Evolutionary conservation across 768 basidiomycete genomes (phyloP), one percentile per base, ranked within the genome.

Genomic region (Saitozyma sp.): DNA sequence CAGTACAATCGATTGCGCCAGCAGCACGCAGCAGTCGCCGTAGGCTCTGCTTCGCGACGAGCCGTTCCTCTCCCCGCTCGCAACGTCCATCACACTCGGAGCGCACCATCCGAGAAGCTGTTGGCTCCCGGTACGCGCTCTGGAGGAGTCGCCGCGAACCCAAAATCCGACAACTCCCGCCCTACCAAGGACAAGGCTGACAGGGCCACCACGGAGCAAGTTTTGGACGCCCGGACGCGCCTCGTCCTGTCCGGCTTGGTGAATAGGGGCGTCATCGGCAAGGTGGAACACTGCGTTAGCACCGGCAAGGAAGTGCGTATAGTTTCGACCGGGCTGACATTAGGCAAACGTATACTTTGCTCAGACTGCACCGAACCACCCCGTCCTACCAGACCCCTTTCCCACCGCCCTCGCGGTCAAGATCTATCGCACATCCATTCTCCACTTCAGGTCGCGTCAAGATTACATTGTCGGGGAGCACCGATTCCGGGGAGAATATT

Each of bases 281-380:
- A 92, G 77, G 87, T 99, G 51, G 95, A 97, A 68, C 92, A 94
- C 2, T 98, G 96, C 80, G 87, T 99, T 49, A 93, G 91, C 73
- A 97, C 96, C 0, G 96, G 96, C 38, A 99, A 99, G 84, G 96
- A 99, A 85, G 93, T 91, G 58, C 17, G 84, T 68, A 8, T 3
- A 5, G 9, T 14, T 1, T 17, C 13, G 16, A 19, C 20, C 2
- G n/a, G 38, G 9, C 8, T 20, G 14, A 63, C 13, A 42, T 6
- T 69, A 95, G 92, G 95, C 95, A 9, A 98, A 98, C 71, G 96
- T 99, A 11, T 99, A 99, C 77, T 93, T 97, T 74, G 92, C 93
- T 29, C 52, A 49, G 0, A 75, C 89, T 42, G 83, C 84, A 0
- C 82, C 85, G 0, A 79, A 81, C 4, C 76, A 74, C 6, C 63